Evolutionary conservation across 495 filamentous ascomycete species (phyloP).

Genomic region (Hypoxylon fuscum): DNA sequence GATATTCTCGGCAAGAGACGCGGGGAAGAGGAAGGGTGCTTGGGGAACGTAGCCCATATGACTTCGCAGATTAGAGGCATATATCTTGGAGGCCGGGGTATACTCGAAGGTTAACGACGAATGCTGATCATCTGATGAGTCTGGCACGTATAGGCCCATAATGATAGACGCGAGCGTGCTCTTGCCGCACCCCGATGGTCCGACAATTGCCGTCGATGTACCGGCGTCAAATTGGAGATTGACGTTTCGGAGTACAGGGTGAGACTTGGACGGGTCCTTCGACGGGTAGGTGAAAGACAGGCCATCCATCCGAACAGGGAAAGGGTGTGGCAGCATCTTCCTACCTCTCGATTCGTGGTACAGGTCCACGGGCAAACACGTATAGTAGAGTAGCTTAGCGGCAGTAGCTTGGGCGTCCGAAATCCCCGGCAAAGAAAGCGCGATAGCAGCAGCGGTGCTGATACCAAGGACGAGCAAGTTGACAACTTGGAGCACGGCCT

Average conservation of each 20-base stretch:
- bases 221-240: conserved; percentile 67
- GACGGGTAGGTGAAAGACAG: conserved; percentile 76
- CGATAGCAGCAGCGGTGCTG: conserved; percentile 71
- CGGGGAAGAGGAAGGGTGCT: conserved; percentile 77
- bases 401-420: conserved; percentile 76
- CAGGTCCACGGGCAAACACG: conserved; percentile 57
- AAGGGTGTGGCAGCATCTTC: conserved; percentile 56
- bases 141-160: conserved; percentile 53
- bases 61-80: conserved; percentile 70
- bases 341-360: conserved; percentile 70
- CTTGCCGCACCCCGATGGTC: conserved; percentile 87
- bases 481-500: conserved; percentile 74
- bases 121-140: conserved; percentile 15
- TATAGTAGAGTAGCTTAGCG: conserved; percentile 75
- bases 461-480: conserved; percentile 86
- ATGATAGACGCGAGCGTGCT: conserved; percentile 84
- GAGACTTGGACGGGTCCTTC: conserved; percentile 61
- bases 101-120: conserved; percentile 67
- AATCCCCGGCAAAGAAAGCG: conserved; percentile 83
- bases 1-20: conserved; percentile 79
- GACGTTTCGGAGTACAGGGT: conserved; percentile 66
- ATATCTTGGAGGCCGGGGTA: conserved; percentile 62
- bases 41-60: conserved; percentile 82
- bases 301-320: conserved; percentile 68
- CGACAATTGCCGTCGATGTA: conserved; percentile 78